Conservation (phyloP, 495 filamentous ascomycete species). For the Tuber indicum region DNA sequence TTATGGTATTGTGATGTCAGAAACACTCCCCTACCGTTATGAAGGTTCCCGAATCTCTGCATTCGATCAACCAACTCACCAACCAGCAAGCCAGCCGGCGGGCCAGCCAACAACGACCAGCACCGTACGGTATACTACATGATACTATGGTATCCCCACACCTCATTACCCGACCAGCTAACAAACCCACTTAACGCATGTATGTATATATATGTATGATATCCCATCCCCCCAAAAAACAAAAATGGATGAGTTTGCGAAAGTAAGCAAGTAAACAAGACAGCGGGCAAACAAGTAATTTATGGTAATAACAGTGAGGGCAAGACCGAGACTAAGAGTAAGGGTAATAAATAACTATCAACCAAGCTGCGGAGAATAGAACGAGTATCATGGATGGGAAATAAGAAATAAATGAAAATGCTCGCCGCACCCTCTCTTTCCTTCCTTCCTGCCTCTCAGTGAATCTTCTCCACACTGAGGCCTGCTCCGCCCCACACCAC, state of each 20-base stretch:
- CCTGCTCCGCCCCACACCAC: background rate
- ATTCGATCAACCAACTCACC: too few species aligned
- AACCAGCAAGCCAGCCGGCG: too few species aligned
- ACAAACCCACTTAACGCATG: too few species aligned
- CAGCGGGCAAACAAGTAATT: background rate
- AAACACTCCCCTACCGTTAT: too few species aligned
- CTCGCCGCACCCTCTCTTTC: background rate
- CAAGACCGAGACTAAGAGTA: background rate
- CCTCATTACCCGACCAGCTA: too few species aligned
- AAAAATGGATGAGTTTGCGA: background rate
- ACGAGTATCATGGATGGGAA: background rate
- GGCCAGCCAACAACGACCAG: too few species aligned
- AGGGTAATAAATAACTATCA: background rate
- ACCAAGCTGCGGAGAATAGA: background rate
- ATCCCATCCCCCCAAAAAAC: background rate
- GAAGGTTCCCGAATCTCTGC: too few species aligned
- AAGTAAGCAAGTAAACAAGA: background rate
- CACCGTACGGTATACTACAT: too few species aligned
- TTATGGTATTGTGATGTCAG: too few species aligned
- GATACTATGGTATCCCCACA: too few species aligned
- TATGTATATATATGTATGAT: background rate
- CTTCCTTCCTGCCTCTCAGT: background rate
- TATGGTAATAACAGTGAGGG: background rate
- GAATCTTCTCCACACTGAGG: background rate
- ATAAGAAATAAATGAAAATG: background rate